Evolutionary conservation across 768 basidiomycete genomes (phyloP), one percentile per base, ranked within the genome.

Genomic region (Cyathus striatus): DNA sequence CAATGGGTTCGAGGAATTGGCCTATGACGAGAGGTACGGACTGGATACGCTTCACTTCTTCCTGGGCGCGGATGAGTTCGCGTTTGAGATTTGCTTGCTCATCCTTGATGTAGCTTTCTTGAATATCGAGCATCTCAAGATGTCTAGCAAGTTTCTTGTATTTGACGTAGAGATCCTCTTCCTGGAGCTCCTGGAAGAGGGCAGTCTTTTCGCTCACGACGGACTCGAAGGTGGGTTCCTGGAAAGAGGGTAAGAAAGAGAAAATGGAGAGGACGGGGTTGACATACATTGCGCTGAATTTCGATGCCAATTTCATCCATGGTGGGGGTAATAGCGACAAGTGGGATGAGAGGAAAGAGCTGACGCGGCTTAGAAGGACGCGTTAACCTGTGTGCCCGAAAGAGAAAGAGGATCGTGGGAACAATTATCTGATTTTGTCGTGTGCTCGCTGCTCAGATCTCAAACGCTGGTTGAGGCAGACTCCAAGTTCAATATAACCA

Each of bases 41-140:
- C 68, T 98, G 93, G 61, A 99, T 99, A 45, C 96, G 89, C 68
- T 97, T 96, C 59, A 99, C 96, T 68, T 99, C 96, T 63, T 99
- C 96, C 60, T 99, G 96, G 0, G 96, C 96, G 44, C 96, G 90
- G 52, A 98, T 88, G 48, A 99, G 85, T 66, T 99, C 96, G 39
- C 95, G 84, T 64, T 98, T 95, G 43, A 99, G 81, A 58, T 97
- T 97, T 13, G 90, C 90, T 56, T 96, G 94, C 63, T 99, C 96
- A 54, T 99, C 95, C 61, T 98, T 95, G 66, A 99, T 96, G 62
- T 98, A 99, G 67, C 87, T 88, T 66, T 97, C 89, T 56, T 87
- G 86, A 21, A 92, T 90, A 41, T 90, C 87, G 26, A 98, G 81
- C 72, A 99, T 91, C 59, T 99, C 93, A 24, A 94, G 75, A 57